Percentiles rank a stretch among this genome's conserved stretches.
Conservation (phyloP, 2,329 filamentous ascomycete species). For the Ilyonectria destructans region DNA sequence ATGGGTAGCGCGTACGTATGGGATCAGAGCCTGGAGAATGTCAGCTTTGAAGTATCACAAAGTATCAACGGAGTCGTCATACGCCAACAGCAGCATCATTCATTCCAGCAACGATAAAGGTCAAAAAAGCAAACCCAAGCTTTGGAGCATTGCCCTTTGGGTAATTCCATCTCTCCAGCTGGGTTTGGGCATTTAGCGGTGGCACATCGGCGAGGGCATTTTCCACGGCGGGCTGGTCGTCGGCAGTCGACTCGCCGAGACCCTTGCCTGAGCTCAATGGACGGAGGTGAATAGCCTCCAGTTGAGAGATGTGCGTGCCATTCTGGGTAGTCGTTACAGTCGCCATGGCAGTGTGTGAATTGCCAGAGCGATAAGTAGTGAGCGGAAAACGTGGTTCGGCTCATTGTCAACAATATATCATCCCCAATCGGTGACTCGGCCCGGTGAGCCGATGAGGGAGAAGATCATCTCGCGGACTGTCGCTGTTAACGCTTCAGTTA, state of each 20-base stretch:
- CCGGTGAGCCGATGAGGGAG: no score
- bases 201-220: slow-evolving; percentile 30
- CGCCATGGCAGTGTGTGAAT: not conserved
- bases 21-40: slow-evolving; percentile 45
- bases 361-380: not conserved
- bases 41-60: slow-evolving; percentile 1
- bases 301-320: not conserved
- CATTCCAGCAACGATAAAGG: slow-evolving; percentile 74
- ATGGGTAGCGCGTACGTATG: slow-evolving; percentile 34
- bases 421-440: no score
- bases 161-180: slow-evolving; percentile 56
- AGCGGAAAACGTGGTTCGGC: not conserved
- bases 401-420: not conserved
- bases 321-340: slow-evolving; percentile 1
- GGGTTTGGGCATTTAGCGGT: slow-evolving; percentile 48
- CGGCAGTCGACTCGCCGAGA: not conserved
- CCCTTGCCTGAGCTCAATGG: not conserved
- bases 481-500: no score
- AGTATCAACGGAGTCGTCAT: slow-evolving; percentile 41
- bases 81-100: slow-evolving; percentile 76
- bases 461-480: no score
- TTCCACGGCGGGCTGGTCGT: slow-evolving; percentile 15
- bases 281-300: slow-evolving; percentile 17
- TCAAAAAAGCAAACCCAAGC: slow-evolving; percentile 66
- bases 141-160: slow-evolving; percentile 53